These are phyloP conservation scores for Chrysosporium queenslandicum DNA, from an alignment of 2,329 filamentous ascomycete genomes.

Conservation along the genomic window DNA sequence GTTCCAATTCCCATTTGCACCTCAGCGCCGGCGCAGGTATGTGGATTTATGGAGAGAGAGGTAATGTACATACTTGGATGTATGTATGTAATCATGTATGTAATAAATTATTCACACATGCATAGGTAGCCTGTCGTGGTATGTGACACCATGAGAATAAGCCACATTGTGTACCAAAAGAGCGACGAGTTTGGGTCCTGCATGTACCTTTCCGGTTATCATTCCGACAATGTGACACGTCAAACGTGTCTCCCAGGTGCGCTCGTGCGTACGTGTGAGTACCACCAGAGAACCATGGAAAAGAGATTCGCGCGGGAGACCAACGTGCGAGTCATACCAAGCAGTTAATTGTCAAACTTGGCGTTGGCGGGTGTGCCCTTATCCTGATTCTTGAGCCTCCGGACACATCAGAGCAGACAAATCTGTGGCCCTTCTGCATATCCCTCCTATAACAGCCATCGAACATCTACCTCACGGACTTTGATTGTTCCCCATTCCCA, in stretches of 20 bases:
- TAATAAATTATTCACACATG: not conserved
- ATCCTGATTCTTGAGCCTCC: not conserved
- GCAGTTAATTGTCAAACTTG: not conserved
- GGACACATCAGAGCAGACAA: too few relatives aligned
- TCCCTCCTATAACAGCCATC: not conserved
- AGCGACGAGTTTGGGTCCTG: not conserved
- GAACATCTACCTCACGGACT: not conserved
- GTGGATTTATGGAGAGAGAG: not conserved
- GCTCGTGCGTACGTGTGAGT: slow-evolving; percentile 1
- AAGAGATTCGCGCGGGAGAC: not conserved
- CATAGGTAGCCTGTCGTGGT: not conserved
- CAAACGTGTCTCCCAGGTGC: slow-evolving; percentile 11
- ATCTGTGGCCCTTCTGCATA: not conserved
- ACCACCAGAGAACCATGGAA: not conserved
- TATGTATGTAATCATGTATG: not conserved
- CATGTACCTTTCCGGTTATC: slow-evolving; percentile 6
- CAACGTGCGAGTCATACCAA: not conserved
- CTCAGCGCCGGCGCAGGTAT: not conserved
- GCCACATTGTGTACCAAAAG: not conserved
- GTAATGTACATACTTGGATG: not conserved
- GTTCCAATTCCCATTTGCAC: not conserved
- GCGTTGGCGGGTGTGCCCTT: not conserved
- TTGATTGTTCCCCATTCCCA: not conserved
- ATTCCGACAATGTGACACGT: slow-evolving; percentile 12
- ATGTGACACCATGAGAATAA: slow-evolving; percentile 4